Base-by-base conservation (phyloP, 2,329 filamentous ascomycete genomes). In the Acephala macrosclerotiorum region DNA sequence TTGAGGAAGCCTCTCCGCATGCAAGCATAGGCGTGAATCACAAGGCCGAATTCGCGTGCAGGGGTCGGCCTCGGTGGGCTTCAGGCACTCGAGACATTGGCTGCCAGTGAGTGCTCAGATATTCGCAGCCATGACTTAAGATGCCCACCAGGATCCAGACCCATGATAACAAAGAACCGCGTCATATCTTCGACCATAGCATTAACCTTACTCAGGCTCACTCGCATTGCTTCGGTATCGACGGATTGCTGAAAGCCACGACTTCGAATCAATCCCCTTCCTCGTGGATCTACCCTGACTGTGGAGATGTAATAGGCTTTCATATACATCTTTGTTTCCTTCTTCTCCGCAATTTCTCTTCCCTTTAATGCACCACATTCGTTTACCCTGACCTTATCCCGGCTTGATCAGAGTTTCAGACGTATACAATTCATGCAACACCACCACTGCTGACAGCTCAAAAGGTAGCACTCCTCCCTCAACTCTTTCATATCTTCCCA, bases 401-500 rank as follows among this genome's bases (percentile, higher is more conserved):
- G 64, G 68, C 69, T 71, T 60, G 63, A 68, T 68, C 66, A 67
- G 64, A 70, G 74, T 75, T 75, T 75, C 73, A 74, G 66, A 64
- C 65, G 67, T 70, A 65, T 69, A 66, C 58, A 60, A 62, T 75
- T 75, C 69, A 76, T 75, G 74, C 74, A 61, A 70, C 63, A 66
- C 38, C n/a, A 33, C 29, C 57, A 59, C 60, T 67, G 58, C 42
- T 51, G 66, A 71, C 53, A 70, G 61, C 58, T 66, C 57, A 59
- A 63, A 70, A 72, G 47, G 55, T 70, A 72, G 20, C 36, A 40
- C 22, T 58, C 36, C 25, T 53, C 53, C 38, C 45, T 55, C 38
- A 7, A 51, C 4, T 55, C 26, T 53, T 53, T 47, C 45, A 42
- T 14, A 60, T 61, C 60, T 58, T n/a, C n/a, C 29, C 9, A 53